phyloP scores from a whole-genome alignment of 805 yeast genomes.

The Candida parachauliodes region DNA sequence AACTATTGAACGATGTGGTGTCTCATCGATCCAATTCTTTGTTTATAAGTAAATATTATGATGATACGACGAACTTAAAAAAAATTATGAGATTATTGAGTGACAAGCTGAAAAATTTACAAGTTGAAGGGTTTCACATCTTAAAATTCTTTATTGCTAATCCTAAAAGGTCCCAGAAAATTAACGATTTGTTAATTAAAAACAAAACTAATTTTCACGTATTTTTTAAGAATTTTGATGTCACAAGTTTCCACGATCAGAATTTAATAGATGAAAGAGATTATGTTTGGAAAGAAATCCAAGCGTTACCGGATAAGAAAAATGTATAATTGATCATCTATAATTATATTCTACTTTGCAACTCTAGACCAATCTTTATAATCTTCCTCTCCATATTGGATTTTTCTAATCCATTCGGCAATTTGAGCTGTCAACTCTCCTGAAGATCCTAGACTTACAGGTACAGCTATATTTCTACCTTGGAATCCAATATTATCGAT shows the following conservation, averaged over 20 bases:
- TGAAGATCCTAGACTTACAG: conserved; percentile 75
- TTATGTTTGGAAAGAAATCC: conserved; percentile 73
- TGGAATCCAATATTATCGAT: conserved; percentile 82
- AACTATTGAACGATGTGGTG: conserved; percentile 68
- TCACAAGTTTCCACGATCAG: conserved; percentile 60
- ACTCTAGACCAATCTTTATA: conserved; percentile 53
- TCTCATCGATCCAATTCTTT: conserved; percentile 65
- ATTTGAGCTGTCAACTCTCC: conserved; percentile 78
- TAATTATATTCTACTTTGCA: conserved; percentile 20
- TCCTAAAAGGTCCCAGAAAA: conserved; percentile 80
- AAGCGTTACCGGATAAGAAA: conserved; percentile 56
- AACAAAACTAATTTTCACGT: conserved; percentile 73
- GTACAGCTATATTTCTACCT: conserved; percentile 71
- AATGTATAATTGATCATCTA: not conserved
- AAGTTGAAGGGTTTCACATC: conserved; percentile 86
- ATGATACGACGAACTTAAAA: conserved; percentile 78
- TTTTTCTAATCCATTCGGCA: conserved; percentile 81
- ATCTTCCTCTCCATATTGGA: conserved; percentile 85
- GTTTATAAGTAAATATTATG: conserved; percentile 74
- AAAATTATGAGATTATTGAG: conserved; percentile 80
- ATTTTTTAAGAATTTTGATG: conserved; percentile 64
- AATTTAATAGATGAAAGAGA: conserved; percentile 74
- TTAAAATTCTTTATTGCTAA: conserved; percentile 96
- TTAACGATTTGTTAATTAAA: conserved; percentile 76
- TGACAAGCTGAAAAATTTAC: conserved; percentile 86